Conservation (phyloP, 2,329 filamentous ascomycete species). For the Arthrinium phaeospermum region DNA sequence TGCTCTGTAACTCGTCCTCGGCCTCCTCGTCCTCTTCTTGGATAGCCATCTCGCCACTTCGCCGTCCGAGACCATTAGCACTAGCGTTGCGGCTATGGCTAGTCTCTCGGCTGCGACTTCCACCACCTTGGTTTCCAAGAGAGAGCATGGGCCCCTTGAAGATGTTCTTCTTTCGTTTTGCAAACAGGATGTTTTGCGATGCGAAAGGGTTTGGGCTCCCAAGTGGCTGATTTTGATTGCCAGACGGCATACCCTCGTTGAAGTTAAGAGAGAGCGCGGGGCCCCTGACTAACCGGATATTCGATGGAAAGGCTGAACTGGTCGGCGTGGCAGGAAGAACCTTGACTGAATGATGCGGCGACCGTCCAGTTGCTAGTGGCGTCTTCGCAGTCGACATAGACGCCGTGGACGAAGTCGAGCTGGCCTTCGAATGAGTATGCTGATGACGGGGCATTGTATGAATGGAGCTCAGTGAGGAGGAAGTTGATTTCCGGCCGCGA, state of each 20-base stretch:
- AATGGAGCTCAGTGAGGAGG: conserved; percentile 91
- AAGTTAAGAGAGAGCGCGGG: conserved; percentile 58
- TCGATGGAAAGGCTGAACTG: conserved; percentile 75
- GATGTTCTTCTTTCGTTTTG: conserved; percentile 78
- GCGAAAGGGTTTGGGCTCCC: conserved; percentile 67
- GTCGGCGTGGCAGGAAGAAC: conserved; percentile 92
- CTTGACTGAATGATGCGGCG: conserved; percentile 90
- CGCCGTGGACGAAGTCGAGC: conserved; percentile 84
- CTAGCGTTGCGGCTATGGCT: conserved; percentile 63
- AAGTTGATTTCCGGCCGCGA: conserved; percentile 92
- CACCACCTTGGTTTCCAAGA: conserved; percentile 48
- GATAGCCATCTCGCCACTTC: conserved; percentile 78
- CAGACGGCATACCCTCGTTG: conserved; percentile 62
- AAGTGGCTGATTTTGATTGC: conserved; percentile 39
- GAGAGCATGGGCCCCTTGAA: conserved; percentile 81
- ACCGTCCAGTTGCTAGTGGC: conserved; percentile 67
- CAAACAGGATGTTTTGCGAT: conserved; percentile 67
- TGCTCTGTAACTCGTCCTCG: conserved; percentile 26
- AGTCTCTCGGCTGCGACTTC: conserved; percentile 39
- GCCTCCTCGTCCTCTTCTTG: conserved; percentile 67
- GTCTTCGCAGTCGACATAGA: conserved; percentile 74
- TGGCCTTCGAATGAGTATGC: conserved; percentile 91
- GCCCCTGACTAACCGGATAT: conserved; percentile 80
- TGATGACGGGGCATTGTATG: conserved; percentile 85
- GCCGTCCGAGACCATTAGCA: conserved; percentile 65